Evolutionary conservation across 1,284 basidiomycete species (phyloP).

Genomic region (Ceratobasidium theobromae): DNA sequence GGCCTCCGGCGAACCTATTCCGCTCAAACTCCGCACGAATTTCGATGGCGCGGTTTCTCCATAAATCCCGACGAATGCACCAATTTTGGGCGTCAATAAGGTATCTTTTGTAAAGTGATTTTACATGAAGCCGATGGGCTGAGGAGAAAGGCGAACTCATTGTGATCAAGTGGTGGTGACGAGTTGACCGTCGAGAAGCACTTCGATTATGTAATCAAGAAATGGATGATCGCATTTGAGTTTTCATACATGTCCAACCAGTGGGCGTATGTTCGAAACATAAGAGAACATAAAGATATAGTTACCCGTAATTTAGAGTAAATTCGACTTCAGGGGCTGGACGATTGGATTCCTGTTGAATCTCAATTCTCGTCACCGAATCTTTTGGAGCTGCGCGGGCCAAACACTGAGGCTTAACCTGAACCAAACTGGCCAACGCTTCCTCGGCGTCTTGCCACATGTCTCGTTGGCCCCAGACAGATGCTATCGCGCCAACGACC

Average conservation of each 20-base stretch:
- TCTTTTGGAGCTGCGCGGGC: background rate
- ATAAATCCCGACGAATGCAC: conserved; percentile 81
- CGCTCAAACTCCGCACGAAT: conserved; percentile 91
- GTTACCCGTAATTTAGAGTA: conserved; percentile 21
- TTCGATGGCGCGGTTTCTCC: conserved; percentile 79
- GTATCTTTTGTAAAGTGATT: conserved; percentile 86
- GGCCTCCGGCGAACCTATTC: conserved; percentile 69
- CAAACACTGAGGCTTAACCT: background rate
- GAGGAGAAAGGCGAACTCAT: conserved; percentile 60
- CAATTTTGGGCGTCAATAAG: conserved; percentile 87
- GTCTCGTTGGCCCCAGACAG: conserved; percentile 35
- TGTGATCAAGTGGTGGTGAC: conserved; percentile 28
- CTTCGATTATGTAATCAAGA: too few species aligned
- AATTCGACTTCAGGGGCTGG: conserved; percentile 24
- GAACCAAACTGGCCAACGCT: conserved; percentile 8
- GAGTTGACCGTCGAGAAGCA: background rate
- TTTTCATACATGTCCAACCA: too few species aligned
- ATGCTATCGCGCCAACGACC: conserved; percentile 31
- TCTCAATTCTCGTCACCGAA: too few species aligned
- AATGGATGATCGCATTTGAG: too few species aligned
- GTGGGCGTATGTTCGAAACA: too few species aligned
- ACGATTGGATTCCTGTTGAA: background rate
- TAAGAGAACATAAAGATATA: background rate
- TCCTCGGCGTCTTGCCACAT: conserved; percentile 35
- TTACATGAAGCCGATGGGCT: conserved; percentile 84